A percentile compares a stretch with the other conserved stretches of the same genome.
phyloP scores from a whole-genome alignment of 208 protist species.

The Crithidia sp. region DNA sequence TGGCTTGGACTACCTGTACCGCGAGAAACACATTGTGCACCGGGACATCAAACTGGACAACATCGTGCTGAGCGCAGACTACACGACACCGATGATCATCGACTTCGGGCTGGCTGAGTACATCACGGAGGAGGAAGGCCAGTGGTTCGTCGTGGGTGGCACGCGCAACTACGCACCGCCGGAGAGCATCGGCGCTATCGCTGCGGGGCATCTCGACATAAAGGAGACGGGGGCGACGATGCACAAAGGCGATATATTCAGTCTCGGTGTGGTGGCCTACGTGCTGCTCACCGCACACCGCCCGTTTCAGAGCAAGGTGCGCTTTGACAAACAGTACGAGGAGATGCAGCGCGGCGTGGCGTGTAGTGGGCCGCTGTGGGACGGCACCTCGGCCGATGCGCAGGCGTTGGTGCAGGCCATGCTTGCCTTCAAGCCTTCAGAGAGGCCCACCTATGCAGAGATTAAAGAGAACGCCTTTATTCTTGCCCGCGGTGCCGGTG shows the following conservation, averaged over 20 bases:
- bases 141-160: slow-evolving; percentile 44
- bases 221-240: slow-evolving; percentile 49
- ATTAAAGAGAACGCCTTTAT: slow-evolving; percentile 57
- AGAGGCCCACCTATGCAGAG: slow-evolving; percentile 40
- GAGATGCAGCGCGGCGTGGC: slow-evolving; percentile 48
- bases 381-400: slow-evolving; percentile 42
- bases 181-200: slow-evolving; percentile 64
- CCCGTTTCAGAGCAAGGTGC: slow-evolving; percentile 36
- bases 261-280: slow-evolving; percentile 78
- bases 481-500: slow-evolving; percentile 20
- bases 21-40: slow-evolving; percentile 64
- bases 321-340: slow-evolving; percentile 43
- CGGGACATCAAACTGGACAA: slow-evolving; percentile 90
- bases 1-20: slow-evolving; percentile 78
- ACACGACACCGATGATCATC: slow-evolving; percentile 69
- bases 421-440: slow-evolving; percentile 38
- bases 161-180: slow-evolving; percentile 74
- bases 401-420: slow-evolving; percentile 52
- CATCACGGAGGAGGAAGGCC: slow-evolving; percentile 22
- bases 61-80: slow-evolving; percentile 79
- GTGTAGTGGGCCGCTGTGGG: slow-evolving; percentile 55
- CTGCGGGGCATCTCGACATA: slow-evolving; percentile 31
- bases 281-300: slow-evolving; percentile 50
- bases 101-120: slow-evolving; percentile 88
- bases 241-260: slow-evolving; percentile 75